These are phyloP conservation scores for Candida pseudoglaebosa DNA, from an alignment of 805 yeast genomes.

Conservation along the genomic window DNA sequence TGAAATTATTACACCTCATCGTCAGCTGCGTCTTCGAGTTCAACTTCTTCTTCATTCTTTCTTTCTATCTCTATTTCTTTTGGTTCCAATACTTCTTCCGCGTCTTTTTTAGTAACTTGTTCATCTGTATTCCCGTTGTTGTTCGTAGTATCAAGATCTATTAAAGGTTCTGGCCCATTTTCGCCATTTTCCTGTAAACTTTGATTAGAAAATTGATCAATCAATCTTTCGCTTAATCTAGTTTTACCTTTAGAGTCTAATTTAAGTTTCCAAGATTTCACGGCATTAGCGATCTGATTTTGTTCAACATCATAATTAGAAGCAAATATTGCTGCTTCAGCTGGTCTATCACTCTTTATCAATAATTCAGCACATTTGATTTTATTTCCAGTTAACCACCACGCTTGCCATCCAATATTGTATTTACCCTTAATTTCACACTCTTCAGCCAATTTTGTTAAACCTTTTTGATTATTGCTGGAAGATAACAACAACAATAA, in stretches of 20 bases:
- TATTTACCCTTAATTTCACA: conserved; percentile 76
- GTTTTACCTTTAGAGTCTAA: conserved; percentile 50
- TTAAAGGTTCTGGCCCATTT: conserved; percentile 12
- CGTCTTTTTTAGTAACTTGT: conserved; percentile 39
- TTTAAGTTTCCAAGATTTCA: conserved; percentile 64
- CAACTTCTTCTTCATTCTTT: conserved; percentile 21
- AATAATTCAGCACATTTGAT: conserved; percentile 61
- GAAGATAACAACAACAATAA: conserved; percentile 79
- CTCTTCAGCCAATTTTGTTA: conserved; percentile 57
- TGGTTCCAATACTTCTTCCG: conserved; percentile 27
- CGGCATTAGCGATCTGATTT: conserved; percentile 42
- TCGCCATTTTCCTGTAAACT: conserved; percentile 13
- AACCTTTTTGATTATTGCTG: conserved; percentile 61
- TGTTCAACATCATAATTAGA: conserved; percentile 54
- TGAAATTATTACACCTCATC: conserved; percentile 11
- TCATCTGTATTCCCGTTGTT: conserved; percentile 18
- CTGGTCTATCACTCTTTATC: conserved; percentile 58
- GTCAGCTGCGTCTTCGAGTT: conserved; percentile 2
- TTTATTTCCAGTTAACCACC: conserved; percentile 80
- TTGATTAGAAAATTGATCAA: conserved; percentile 30
- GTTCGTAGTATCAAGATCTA: conserved; percentile 16
- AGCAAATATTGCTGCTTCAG: conserved; percentile 85
- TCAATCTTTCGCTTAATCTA: conserved; percentile 59
- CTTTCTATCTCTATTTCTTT: conserved; percentile 13
- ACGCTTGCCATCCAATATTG: conserved; percentile 87